Percentiles rank a stretch among this genome's conserved stretches.
These are phyloP conservation scores for Senna siamea DNA, from an alignment of 306 rosid genomes.

Conservation along the genomic window DNA sequence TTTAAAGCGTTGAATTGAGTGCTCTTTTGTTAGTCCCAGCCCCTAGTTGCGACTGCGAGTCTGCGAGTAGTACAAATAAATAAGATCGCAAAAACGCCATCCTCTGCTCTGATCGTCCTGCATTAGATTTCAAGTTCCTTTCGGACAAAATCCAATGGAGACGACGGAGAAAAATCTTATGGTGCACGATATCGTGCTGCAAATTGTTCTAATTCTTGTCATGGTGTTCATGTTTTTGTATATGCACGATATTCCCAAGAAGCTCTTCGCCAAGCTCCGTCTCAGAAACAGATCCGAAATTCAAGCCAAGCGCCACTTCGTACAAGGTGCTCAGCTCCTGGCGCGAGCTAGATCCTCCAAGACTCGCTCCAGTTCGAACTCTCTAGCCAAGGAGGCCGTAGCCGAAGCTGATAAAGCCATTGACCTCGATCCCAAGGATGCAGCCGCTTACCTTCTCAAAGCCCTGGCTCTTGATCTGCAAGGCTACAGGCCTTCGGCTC, in stretches of 20 bases:
- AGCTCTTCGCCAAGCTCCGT: constrained; percentile 54
- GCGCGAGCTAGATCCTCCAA: constrained; percentile 60
- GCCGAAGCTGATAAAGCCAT: constrained; percentile 77
- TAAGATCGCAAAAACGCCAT: neutral
- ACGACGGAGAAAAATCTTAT: constrained; percentile 39
- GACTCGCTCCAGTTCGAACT: constrained; percentile 37
- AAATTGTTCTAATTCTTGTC: constrained; percentile 51
- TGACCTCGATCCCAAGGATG: constrained; percentile 76
- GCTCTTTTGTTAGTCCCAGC: too few relatives aligned
- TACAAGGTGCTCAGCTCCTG: constrained; percentile 81
- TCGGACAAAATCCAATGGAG: constrained; percentile 22
- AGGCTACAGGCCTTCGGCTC: constrained; percentile 78
- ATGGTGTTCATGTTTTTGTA: constrained; percentile 54
- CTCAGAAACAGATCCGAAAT: constrained; percentile 44
- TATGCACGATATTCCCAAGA: constrained; percentile 70
- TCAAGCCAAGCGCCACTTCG: constrained; percentile 81
- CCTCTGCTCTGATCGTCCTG: neutral
- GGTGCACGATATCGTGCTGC: constrained; percentile 63
- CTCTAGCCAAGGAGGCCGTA: constrained; percentile 55
- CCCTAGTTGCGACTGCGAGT: neutral
- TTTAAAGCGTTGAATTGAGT: too few relatives aligned
- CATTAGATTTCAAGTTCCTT: neutral
- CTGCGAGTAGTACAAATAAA: neutral
- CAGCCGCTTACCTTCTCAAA: constrained; percentile 82
- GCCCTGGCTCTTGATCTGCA: constrained; percentile 72